Percentiles rank a stretch among this genome's conserved stretches.
Conservation (phyloP, 805 yeast genomes). For the Ogataea ganodermae region DNA sequence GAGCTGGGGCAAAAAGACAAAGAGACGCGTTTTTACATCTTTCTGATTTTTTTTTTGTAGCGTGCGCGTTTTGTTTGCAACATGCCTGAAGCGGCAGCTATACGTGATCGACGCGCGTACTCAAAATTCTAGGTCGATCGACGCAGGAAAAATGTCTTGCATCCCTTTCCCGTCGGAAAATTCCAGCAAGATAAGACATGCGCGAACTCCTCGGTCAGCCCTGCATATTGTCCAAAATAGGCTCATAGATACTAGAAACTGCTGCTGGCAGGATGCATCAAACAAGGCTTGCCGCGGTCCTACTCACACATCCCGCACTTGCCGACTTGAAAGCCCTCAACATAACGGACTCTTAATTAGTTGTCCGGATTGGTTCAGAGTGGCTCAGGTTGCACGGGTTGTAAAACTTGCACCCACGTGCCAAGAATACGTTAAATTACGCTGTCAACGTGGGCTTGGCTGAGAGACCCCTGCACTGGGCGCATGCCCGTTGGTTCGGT, state of each 20-base stretch:
- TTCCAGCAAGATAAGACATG: conserved; percentile 7
- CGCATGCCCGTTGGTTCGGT: no score
- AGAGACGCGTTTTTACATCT: neutral
- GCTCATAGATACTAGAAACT: neutral
- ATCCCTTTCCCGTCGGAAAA: neutral
- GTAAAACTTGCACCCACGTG: no score
- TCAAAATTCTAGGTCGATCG: neutral
- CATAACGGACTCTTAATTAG: no score
- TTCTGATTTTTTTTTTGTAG: neutral
- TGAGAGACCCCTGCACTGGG: no score
- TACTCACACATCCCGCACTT: neutral
- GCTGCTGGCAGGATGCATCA: neutral
- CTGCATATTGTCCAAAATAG: conserved; percentile 1
- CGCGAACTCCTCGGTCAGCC: neutral
- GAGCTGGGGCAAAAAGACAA: neutral
- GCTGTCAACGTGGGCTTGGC: neutral
- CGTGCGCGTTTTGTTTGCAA: conserved; percentile 3
- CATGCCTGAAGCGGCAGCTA: neutral
- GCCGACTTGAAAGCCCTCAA: neutral
- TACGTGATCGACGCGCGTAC: conserved; percentile 1
- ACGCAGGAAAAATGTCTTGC: neutral
- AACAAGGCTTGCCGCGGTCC: neutral
- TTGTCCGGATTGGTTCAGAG: no score
- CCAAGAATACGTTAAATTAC: no score
- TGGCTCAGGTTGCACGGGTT: no score